Evolutionary conservation across 257 asterid species (phyloP).

Genomic region (Dorcoceras hygrometricum): DNA sequence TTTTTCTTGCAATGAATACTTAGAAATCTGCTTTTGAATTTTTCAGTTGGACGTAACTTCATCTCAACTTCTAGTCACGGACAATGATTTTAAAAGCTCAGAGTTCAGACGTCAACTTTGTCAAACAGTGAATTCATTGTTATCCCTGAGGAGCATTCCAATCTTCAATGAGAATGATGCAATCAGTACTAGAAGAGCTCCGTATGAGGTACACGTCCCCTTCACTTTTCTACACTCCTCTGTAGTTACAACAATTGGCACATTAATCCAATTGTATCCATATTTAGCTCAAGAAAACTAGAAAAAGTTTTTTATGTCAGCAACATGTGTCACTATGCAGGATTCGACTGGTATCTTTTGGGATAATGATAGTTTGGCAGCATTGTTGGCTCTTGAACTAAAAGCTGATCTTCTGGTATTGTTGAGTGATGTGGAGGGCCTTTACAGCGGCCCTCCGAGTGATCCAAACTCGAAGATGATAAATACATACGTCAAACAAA

Average conservation of each 20-base stretch:
- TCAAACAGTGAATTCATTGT: constrained; percentile 58
- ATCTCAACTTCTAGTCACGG: constrained; percentile 82
- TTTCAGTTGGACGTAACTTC: constrained; percentile 74
- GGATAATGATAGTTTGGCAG: constrained; percentile 85
- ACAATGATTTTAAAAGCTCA: constrained; percentile 66
- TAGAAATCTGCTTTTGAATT: constrained; percentile 5
- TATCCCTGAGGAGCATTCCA: constrained; percentile 64
- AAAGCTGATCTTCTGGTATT: constrained; percentile 78
- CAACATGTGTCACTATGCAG: constrained; percentile 28
- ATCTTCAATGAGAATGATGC: constrained; percentile 84
- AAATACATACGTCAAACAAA: constrained; percentile 58
- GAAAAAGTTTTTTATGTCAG: not conserved
- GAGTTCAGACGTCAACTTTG: constrained; percentile 64
- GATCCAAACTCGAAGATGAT: constrained; percentile 71
- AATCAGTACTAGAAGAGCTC: constrained; percentile 74
- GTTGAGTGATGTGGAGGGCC: constrained; percentile 85
- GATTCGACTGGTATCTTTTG: constrained; percentile 84
- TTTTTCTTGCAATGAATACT: not conserved
- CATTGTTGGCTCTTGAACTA: constrained; percentile 71
- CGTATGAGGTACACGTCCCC: constrained; percentile 57
- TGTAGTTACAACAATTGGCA: not conserved
- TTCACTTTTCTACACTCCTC: not conserved
- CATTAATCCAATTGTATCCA: not conserved
- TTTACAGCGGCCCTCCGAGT: constrained; percentile 78
- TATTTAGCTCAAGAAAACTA: not conserved